Evolutionary conservation across 1,139 yeast species (phyloP).

Genomic region (Diutina mesorugosa): DNA sequence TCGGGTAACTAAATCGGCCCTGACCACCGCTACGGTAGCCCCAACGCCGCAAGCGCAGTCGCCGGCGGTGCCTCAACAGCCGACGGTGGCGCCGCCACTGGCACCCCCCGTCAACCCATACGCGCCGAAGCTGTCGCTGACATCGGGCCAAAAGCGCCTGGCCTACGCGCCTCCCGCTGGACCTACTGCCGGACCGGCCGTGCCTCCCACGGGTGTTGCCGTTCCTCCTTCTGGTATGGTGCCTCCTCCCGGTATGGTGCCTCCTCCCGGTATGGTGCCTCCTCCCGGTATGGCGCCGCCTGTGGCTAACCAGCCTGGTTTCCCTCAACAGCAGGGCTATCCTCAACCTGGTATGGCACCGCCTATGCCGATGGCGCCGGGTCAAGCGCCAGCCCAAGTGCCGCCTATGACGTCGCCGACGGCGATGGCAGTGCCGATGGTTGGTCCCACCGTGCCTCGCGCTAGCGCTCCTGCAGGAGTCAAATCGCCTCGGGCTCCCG

Average conservation of each 20-base stretch:
- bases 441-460: slow-evolving; percentile 4
- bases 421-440: slow-evolving; percentile 11
- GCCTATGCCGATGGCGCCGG: neutral
- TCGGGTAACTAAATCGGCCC: slow-evolving; percentile 16
- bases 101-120: neutral
- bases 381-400: neutral
- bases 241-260: neutral
- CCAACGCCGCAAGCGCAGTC: neutral
- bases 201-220: too few relatives aligned
- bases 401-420: slow-evolving; percentile 6
- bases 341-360: slow-evolving; percentile 3
- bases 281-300: slow-evolving; percentile 2
- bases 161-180: neutral
- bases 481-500: neutral
- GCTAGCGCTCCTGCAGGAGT: neutral
- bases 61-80: neutral
- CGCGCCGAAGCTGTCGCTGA: neutral
- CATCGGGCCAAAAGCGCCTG: neutral
- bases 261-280: neutral
- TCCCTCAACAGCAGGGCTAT: slow-evolving; percentile 3
- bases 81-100: neutral
- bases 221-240: neutral
- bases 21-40: neutral
- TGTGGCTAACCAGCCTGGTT: neutral
- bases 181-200: neutral